phyloP scores from a whole-genome alignment of 2,329 filamentous ascomycete species.

The Ophiobolus disseminans region DNA sequence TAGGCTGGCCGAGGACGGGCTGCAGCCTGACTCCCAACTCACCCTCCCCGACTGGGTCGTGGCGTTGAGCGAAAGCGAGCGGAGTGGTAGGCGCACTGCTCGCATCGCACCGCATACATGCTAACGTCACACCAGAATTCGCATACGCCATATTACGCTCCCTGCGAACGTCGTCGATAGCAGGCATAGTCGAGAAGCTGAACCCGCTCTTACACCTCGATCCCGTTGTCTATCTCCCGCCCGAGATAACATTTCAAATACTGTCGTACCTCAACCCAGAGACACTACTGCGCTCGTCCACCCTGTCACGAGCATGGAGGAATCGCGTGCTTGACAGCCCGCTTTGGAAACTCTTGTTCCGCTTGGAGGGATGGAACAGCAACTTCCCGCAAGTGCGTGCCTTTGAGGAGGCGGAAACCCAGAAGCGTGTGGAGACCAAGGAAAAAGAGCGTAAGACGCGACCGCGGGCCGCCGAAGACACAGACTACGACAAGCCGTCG shows the following conservation, averaged over 20 bases:
- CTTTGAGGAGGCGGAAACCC: conserved; percentile 67
- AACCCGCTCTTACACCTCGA: conserved; percentile 90
- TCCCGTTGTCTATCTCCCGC: conserved; percentile 82
- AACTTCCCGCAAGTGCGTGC: conserved; percentile 67
- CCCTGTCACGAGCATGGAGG: conserved; percentile 83
- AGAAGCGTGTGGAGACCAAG: conserved; percentile 45
- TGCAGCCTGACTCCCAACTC: conserved; percentile 38
- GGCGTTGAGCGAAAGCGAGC: conserved; percentile 60
- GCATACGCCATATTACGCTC: conserved; percentile 79
- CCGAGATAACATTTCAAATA: conserved; percentile 89
- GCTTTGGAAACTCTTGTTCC: conserved; percentile 85
- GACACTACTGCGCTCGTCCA: conserved; percentile 80
- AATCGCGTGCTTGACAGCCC: conserved; percentile 80
- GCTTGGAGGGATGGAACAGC: conserved; percentile 84
- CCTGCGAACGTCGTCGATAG: conserved; percentile 79
- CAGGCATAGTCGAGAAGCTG: conserved; percentile 79
- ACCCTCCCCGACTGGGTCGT: conserved; percentile 63
- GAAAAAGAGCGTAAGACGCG: conserved; percentile 56
- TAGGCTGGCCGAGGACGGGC: conserved; percentile 43
- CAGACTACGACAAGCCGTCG: conserved; percentile 58
- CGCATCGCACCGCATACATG: neutral
- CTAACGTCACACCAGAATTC: conserved; percentile 65
- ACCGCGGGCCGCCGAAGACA: conserved; percentile 53
- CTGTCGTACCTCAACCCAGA: conserved; percentile 83
- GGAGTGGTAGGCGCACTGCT: conserved; percentile 57